Conservation (phyloP, 2,329 filamentous ascomycete species). For the Proliferodiscus dingleyae region DNA sequence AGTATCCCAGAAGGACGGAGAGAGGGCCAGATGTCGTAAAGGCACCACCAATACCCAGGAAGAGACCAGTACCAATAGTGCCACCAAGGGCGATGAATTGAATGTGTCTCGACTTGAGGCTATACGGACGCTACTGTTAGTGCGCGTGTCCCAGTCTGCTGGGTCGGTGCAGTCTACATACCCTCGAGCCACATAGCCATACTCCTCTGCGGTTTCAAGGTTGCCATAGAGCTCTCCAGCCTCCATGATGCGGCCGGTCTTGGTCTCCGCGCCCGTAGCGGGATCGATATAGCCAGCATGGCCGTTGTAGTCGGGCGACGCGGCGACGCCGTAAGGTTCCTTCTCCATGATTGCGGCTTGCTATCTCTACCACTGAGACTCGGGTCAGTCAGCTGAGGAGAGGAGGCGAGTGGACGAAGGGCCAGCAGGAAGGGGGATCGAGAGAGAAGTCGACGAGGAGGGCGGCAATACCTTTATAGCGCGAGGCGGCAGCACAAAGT, state of each 20-base stretch:
- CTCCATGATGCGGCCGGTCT: slow-evolving; percentile 36
- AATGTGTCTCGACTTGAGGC: slow-evolving; percentile 45
- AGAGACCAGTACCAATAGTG: slow-evolving; percentile 51
- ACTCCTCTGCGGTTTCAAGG: slow-evolving; percentile 44
- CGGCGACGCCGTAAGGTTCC: slow-evolving; percentile 19
- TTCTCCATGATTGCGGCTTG: slow-evolving; percentile 22
- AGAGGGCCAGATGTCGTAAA: slow-evolving; percentile 50
- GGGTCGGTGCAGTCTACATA: slow-evolving; percentile 22
- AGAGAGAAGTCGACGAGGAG: background rate
- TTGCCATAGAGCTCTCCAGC: slow-evolving; percentile 49
- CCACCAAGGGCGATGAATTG: slow-evolving; percentile 56
- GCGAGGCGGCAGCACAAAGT: no score
- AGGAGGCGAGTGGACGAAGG: slow-evolving; percentile 8
- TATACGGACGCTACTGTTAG: slow-evolving; percentile 10
- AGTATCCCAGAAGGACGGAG: slow-evolving; percentile 48
- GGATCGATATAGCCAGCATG: slow-evolving; percentile 21
- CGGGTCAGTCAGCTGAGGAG: background rate
- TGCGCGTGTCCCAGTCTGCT: background rate
- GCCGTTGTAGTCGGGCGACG: slow-evolving; percentile 15
- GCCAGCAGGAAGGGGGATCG: background rate
- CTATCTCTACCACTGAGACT: background rate
- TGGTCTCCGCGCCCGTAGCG: slow-evolving; percentile 23
- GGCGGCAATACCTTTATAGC: slow-evolving; percentile 4
- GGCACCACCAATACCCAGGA: slow-evolving; percentile 49
- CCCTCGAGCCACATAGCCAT: slow-evolving; percentile 47